A percentile compares a stretch with the other conserved stretches of the same genome.
These are phyloP conservation scores for Sclerotinia trifoliorum DNA, from an alignment of 2,329 filamentous ascomycete species.

Conservation along the genomic window DNA sequence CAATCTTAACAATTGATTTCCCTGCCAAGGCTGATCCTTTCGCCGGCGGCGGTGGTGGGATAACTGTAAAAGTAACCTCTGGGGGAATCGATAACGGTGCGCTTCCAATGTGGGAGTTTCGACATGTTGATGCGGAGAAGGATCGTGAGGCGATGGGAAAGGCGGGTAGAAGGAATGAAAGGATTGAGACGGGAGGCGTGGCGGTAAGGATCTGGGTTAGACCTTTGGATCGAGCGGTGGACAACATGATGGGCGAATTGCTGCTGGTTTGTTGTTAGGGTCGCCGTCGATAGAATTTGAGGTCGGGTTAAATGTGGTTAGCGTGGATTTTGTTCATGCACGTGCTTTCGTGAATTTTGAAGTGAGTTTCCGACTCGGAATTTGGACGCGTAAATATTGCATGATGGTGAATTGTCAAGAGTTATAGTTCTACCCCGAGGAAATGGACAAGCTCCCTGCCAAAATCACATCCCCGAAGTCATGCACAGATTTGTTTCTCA, in stretches of 20 bases:
- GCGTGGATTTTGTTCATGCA: not conserved
- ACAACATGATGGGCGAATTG: constrained; percentile 55
- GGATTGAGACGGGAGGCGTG: constrained; percentile 54
- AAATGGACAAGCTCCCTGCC: too few species aligned
- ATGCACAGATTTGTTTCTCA: not conserved
- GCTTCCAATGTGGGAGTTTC: constrained; percentile 79
- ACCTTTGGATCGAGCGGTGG: constrained; percentile 59
- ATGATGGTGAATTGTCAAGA: not conserved
- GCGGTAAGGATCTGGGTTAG: constrained; percentile 56
- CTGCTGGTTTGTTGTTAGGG: constrained; percentile 1
- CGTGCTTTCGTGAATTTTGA: not conserved
- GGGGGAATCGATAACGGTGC: constrained; percentile 78
- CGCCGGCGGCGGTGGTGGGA: constrained; percentile 50
- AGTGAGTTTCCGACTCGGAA: not conserved
- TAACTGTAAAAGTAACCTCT: constrained; percentile 73
- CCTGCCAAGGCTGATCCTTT: constrained; percentile 49
- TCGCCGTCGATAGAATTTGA: constrained; percentile 20
- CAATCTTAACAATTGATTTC: constrained; percentile 65
- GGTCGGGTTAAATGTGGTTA: constrained; percentile 14
- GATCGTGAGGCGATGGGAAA: constrained; percentile 55
- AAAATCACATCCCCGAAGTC: not conserved
- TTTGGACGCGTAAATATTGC: not conserved
- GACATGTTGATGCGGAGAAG: constrained; percentile 70
- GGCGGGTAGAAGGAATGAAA: constrained; percentile 70
- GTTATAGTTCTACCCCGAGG: not conserved